Conservation (phyloP, 495 filamentous ascomycete genomes). For the Aspergillus taichungensis region DNA sequence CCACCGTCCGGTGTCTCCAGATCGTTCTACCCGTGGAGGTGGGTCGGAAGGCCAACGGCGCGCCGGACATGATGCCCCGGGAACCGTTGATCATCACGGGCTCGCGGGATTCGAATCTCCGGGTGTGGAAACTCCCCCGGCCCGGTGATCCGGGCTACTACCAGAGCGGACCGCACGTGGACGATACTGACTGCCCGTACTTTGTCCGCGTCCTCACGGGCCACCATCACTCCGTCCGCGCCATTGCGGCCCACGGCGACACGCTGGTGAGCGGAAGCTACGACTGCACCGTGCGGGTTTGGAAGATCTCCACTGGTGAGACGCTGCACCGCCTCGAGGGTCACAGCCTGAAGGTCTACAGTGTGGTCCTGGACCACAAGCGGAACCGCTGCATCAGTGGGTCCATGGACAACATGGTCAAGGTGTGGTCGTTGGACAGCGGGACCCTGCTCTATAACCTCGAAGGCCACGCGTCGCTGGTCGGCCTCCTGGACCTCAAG, state of each 20-base stretch:
- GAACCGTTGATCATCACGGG: constrained; percentile 95
- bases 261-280: constrained; percentile 99
- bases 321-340: constrained; percentile 79
- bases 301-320: constrained; percentile 94
- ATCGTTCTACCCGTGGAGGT: constrained; percentile 83
- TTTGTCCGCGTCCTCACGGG: constrained; percentile 83
- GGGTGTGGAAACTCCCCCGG: constrained; percentile 94
- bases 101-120: constrained; percentile 86
- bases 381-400: constrained; percentile 95
- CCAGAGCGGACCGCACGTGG: constrained; percentile 63
- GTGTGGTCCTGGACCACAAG: constrained; percentile 86
- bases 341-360: constrained; percentile 92
- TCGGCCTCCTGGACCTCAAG: constrained; percentile 81
- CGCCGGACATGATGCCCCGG: constrained; percentile 77
- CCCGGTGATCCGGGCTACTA: constrained; percentile 64
- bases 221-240: constrained; percentile 91
- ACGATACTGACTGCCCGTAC: constrained; percentile 84
- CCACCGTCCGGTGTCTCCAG: constrained; percentile 90
- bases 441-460: constrained; percentile 80
- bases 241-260: constrained; percentile 91
- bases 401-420: constrained; percentile 96
- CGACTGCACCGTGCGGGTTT: constrained; percentile 91
- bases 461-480: constrained; percentile 88
- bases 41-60: constrained; percentile 62
- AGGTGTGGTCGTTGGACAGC: constrained; percentile 95